Evolutionary conservation across 495 filamentous ascomycete species (phyloP).

Genomic region (Neurospora tetrasperma): DNA sequence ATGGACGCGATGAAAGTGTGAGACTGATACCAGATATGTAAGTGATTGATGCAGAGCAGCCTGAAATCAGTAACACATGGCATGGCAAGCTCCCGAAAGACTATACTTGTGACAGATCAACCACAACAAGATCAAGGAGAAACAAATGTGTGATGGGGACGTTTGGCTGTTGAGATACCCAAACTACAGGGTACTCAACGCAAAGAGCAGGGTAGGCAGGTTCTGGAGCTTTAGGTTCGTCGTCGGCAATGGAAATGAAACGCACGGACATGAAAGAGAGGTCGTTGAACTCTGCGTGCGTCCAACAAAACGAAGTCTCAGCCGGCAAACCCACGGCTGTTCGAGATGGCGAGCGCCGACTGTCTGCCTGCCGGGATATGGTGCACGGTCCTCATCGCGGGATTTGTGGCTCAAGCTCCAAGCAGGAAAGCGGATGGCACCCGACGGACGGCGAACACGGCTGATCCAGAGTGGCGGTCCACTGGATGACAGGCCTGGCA

Average conservation of each 20-base stretch:
- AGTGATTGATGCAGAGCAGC: too few species aligned
- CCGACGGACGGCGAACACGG: neutral
- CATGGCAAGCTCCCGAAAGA: neutral
- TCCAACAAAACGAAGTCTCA: too few species aligned
- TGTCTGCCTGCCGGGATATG: neutral
- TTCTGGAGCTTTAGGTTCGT: too few species aligned
- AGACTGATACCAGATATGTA: neutral
- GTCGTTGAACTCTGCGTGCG: neutral
- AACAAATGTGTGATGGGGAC: neutral
- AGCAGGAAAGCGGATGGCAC: too few species aligned
- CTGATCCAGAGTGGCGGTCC: neutral
- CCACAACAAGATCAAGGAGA: neutral
- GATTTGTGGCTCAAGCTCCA: too few species aligned
- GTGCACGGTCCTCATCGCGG: too few species aligned
- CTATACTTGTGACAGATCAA: rapidly evolving
- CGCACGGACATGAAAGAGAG: neutral
- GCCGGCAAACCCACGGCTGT: neutral
- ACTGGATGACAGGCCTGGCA: neutral
- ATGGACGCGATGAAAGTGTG: neutral
- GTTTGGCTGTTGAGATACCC: neutral
- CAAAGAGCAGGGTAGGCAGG: neutral
- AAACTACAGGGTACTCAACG: neutral
- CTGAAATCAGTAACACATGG: too few species aligned
- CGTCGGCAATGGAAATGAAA: too few species aligned
- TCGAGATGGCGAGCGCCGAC: neutral